A percentile compares a stretch with the other conserved stretches of the same genome.
These are phyloP conservation scores for Senna tora DNA, from an alignment of 306 rosid species.

Conservation along the genomic window DNA sequence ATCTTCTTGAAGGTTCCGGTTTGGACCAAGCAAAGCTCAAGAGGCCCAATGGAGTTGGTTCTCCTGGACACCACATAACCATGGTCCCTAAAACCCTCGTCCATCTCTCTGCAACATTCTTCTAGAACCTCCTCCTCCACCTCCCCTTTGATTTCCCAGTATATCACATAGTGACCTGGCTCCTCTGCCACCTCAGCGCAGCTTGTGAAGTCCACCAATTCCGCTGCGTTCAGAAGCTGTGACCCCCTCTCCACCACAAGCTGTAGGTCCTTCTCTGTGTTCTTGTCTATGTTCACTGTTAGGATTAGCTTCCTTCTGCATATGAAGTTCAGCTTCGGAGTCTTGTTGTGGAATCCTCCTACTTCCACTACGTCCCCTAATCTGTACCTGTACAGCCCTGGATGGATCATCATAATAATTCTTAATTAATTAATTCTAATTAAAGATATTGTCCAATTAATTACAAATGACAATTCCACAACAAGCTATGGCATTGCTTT, in stretches of 20 bases:
- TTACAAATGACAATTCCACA: slow-evolving; percentile 27
- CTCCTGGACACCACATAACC: slow-evolving; percentile 72
- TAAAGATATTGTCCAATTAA: too few species aligned
- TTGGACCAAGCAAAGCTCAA: slow-evolving; percentile 66
- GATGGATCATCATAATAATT: too few species aligned
- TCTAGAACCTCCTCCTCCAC: slow-evolving; percentile 52
- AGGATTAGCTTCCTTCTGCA: slow-evolving; percentile 71
- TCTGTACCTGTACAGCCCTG: slow-evolving; percentile 77
- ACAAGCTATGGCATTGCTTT: slow-evolving; percentile 15
- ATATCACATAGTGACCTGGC: slow-evolving; percentile 71
- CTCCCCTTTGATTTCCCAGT: slow-evolving; percentile 77
- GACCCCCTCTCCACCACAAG: slow-evolving; percentile 68
- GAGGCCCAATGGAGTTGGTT: slow-evolving; percentile 62
- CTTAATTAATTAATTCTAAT: too few species aligned
- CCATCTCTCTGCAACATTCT: slow-evolving; percentile 64
- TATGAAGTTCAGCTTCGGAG: slow-evolving; percentile 65
- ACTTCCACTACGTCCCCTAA: slow-evolving; percentile 90
- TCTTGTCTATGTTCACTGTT: slow-evolving; percentile 74
- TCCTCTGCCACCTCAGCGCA: slow-evolving; percentile 53
- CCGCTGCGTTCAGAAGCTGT: slow-evolving; percentile 51
- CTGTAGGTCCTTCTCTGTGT: slow-evolving; percentile 76
- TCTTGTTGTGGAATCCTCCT: slow-evolving; percentile 61
- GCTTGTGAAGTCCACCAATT: slow-evolving; percentile 73
- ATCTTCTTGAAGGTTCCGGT: slow-evolving; percentile 67
- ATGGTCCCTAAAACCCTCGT: slow-evolving; percentile 63